Conservation (phyloP, 257 asterid genomes). For the Solanum sparsipilum region DNA sequence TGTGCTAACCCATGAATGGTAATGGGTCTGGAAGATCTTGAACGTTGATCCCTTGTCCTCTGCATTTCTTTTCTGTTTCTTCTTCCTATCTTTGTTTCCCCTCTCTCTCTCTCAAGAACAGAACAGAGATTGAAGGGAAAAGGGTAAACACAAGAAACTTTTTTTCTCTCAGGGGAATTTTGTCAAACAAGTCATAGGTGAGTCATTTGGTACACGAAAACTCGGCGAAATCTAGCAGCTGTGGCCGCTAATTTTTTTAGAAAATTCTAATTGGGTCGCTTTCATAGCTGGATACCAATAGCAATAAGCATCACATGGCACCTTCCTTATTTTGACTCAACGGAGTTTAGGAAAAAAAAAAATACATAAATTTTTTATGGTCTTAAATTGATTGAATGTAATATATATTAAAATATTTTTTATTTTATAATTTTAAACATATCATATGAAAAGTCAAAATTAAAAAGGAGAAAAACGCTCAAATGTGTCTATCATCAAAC, state of each 20-base stretch:
- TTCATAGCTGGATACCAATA: neutral
- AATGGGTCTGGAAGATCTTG: slow-evolving; percentile 32
- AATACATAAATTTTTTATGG: no score
- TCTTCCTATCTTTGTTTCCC: neutral
- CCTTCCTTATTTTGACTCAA: neutral
- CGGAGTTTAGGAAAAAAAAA: neutral
- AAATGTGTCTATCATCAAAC: neutral
- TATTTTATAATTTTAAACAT: neutral
- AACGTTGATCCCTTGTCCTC: slow-evolving; percentile 22
- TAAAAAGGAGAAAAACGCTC: no score
- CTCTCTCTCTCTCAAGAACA: slow-evolving; percentile 7
- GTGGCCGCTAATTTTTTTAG: neutral
- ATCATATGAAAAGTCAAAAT: no score
- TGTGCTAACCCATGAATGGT: slow-evolving; percentile 94
- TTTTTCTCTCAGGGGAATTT: neutral
- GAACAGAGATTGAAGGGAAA: neutral
- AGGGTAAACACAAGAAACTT: neutral
- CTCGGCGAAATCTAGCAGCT: neutral
- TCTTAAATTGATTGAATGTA: neutral
- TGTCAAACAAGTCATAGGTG: slow-evolving; percentile 5
- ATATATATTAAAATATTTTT: neutral
- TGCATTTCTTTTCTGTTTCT: slow-evolving; percentile 3
- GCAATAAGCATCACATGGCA: neutral
- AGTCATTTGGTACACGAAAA: neutral
- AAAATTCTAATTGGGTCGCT: neutral